Conservation (phyloP, 768 basidiomycete species). For the Lyophyllum decastes region DNA sequence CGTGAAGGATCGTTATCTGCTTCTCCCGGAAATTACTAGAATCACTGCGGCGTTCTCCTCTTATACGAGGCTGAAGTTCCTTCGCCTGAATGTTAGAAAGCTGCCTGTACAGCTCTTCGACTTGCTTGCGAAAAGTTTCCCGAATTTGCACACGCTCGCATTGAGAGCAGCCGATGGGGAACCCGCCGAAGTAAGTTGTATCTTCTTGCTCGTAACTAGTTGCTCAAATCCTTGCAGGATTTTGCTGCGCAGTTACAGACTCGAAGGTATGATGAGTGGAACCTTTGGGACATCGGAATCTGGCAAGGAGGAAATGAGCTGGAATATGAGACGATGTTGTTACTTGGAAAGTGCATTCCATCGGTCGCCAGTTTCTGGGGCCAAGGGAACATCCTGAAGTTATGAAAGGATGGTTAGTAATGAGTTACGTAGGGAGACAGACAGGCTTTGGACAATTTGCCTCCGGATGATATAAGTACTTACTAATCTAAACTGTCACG, state of each 20-base stretch:
- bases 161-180: slow-evolving; percentile 31
- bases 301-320: slow-evolving; percentile 34
- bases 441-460: too few species aligned
- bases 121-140: slow-evolving; percentile 30
- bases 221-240: slow-evolving; percentile 12
- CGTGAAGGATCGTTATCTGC: slow-evolving; percentile 43
- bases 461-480: background rate
- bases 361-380: slow-evolving; percentile 35
- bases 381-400: slow-evolving; percentile 15
- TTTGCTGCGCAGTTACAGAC: slow-evolving; percentile 27
- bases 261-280: slow-evolving; percentile 34
- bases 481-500: background rate
- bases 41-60: slow-evolving; percentile 26
- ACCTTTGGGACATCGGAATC: slow-evolving; percentile 35
- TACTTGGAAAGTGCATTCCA: slow-evolving; percentile 33
- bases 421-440: too few species aligned
- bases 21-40: slow-evolving; percentile 27
- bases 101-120: slow-evolving; percentile 36
- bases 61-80: slow-evolving; percentile 24
- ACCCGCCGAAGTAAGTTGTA: slow-evolving; percentile 8
- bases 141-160: slow-evolving; percentile 29
- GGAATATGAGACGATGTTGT: slow-evolving; percentile 31
- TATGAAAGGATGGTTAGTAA: too few species aligned
- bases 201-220: background rate
- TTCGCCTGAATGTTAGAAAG: slow-evolving; percentile 35